These are phyloP conservation scores for Onygena corvina DNA, from an alignment of 2,329 filamentous ascomycete species.

Conservation along the genomic window DNA sequence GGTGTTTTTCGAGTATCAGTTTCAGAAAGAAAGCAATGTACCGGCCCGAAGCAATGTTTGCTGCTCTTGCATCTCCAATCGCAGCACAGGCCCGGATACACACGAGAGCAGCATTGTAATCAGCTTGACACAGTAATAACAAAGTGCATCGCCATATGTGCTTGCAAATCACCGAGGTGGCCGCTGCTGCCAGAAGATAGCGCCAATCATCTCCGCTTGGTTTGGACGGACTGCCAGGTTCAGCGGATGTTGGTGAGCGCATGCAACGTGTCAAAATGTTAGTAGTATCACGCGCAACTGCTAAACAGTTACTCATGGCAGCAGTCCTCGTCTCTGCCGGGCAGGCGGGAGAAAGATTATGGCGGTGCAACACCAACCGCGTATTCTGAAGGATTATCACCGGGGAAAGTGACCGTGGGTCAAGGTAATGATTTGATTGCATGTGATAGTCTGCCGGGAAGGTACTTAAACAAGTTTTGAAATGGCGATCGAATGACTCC, in stretches of 20 bases:
- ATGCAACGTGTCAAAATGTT: constrained; percentile 58
- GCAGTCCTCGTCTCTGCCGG: constrained; percentile 52
- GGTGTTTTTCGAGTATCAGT: constrained; percentile 47
- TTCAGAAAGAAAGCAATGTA: constrained; percentile 72
- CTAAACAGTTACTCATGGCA: constrained; percentile 66
- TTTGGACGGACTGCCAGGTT: constrained; percentile 21
- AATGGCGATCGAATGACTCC: constrained; percentile 69
- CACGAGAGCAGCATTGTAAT: constrained; percentile 58
- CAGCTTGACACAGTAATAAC: constrained; percentile 62
- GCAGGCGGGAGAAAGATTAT: constrained; percentile 68
- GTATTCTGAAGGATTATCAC: constrained; percentile 69
- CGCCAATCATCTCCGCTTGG: constrained; percentile 39
- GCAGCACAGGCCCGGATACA: constrained; percentile 60
- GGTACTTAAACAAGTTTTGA: constrained; percentile 58
- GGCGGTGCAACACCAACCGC: constrained; percentile 74
- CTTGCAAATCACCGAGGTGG: constrained; percentile 62
- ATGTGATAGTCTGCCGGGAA: constrained; percentile 67
- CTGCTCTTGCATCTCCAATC: constrained; percentile 58
- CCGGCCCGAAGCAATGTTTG: constrained; percentile 67
- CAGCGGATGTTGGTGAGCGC: constrained; percentile 27
- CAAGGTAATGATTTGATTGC: constrained; percentile 52
- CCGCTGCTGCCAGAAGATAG: constrained; percentile 50
- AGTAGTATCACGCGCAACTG: constrained; percentile 65
- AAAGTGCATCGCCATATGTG: constrained; percentile 83
- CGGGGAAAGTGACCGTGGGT: constrained; percentile 62